phyloP scores from a whole-genome alignment of 2,329 filamentous ascomycete genomes.

The Diplodia sapinea region DNA sequence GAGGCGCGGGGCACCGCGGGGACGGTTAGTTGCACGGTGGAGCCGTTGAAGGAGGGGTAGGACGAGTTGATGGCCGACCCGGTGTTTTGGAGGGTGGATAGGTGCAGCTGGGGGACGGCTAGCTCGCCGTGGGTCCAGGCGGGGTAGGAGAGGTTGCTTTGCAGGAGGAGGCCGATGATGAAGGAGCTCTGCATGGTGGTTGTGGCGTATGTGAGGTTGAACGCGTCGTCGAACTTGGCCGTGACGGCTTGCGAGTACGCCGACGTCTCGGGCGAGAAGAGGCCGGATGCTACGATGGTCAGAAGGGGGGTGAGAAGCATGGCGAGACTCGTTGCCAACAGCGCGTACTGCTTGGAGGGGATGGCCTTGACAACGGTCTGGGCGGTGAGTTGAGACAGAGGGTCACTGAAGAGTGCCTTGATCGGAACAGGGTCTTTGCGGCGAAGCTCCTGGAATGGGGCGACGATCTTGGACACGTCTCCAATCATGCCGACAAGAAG shows the following conservation, averaged over 20 bases:
- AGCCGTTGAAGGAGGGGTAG: background rate
- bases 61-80: background rate
- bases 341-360: background rate
- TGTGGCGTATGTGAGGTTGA: background rate
- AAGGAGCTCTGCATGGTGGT: background rate
- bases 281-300: background rate
- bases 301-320: background rate
- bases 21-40: background rate
- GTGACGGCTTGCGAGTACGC: background rate
- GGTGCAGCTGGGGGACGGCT: background rate
- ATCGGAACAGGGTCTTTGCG: background rate
- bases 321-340: background rate
- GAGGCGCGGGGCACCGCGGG: background rate
- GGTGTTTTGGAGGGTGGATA: background rate
- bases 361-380: background rate
- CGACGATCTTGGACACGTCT: background rate
- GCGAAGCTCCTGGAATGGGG: background rate
- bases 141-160: constrained; percentile 1
- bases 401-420: background rate
- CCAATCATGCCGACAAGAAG: background rate
- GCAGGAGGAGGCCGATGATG: background rate
- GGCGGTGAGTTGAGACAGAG: background rate
- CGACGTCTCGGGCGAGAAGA: background rate
- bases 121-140: constrained; percentile 6
- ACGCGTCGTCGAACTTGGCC: background rate